Evolutionary conservation across 2,329 filamentous ascomycete genomes (phyloP), one percentile per base, ranked within the genome.

Genomic region (Claviceps africana): DNA sequence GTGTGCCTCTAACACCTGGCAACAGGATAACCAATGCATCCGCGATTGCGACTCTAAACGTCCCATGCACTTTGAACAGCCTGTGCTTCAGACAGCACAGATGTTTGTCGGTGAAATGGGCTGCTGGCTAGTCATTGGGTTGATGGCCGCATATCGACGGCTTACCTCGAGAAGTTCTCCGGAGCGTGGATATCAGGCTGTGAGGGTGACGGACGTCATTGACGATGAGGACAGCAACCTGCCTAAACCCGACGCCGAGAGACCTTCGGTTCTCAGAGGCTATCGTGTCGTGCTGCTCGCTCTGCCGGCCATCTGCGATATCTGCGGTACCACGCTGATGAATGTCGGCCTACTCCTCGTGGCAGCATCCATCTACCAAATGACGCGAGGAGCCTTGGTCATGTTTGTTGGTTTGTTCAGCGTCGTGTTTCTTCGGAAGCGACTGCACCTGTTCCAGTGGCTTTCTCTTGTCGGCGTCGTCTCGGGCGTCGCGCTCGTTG

Each of bases 71-170:
- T 97, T 98, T 70, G 88, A 96, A 67, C 91, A 97, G 66, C 93
- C 93, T 19, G 90, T 98, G 50, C 82, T 97, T 51, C 93, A 98
- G 67, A 97, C 93, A 57, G 82, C 88, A 1, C 93, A 97, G 68
- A 98, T 98, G 93, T 98, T 98, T 67, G 78, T 96, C 56, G 93
- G 93, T 52, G 93, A 98, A 68, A 86, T 88, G 77, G 91, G 89
- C 56, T 95, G 89, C 73, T 98, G 91, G 90, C 77, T 97, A 15
- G 88, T 98, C 51, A 78, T 97, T 44, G 82, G 85, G 22, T 62
- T 78, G 48, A 82, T 86, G 64, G 74, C 78, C 22, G 69, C 91
- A 2, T 86, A 86, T 67, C 74, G 75, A 48, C 78, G 76, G 56
- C 78, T 78, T 60, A 60, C 70, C 46, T 68, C 71, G 45, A 72